Evolutionary conservation across 306 rosid genomes (phyloP).

Genomic region (Quercus aquifolioides): DNA sequence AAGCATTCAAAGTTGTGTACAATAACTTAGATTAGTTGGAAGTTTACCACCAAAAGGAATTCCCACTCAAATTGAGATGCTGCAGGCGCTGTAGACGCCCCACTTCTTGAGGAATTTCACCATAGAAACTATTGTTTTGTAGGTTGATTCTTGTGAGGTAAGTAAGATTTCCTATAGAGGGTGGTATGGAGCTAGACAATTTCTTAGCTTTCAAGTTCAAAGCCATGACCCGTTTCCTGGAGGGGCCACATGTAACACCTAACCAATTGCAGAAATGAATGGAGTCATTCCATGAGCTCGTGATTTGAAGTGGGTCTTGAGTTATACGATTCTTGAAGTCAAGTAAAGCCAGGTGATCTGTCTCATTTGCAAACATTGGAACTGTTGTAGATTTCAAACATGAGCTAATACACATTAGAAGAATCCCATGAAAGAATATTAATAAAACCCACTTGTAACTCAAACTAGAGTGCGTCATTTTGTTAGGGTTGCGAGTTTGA

Average conservation of each 20-base stretch:
- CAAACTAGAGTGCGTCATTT: neutral
- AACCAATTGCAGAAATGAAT: conserved; percentile 27
- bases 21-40: conserved; percentile 25
- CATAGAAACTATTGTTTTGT: conserved; percentile 14
- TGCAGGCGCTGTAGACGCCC: conserved; percentile 18
- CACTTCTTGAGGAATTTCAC: conserved; percentile 33
- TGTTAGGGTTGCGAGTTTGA: neutral
- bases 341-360: conserved; percentile 26
- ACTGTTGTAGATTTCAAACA: neutral
- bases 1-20: conserved; percentile 3
- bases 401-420: conserved; percentile 12
- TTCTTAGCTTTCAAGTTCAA: conserved; percentile 15
- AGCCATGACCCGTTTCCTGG: conserved; percentile 11
- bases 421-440: neutral
- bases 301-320: conserved; percentile 29
- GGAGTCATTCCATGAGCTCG: conserved; percentile 47
- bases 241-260: conserved; percentile 30
- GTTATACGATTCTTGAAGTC: conserved; percentile 27
- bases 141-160: conserved; percentile 27
- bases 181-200: conserved; percentile 23
- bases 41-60: conserved; percentile 22
- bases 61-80: conserved; percentile 12
- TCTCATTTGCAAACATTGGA: conserved; percentile 12
- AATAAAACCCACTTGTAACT: neutral
- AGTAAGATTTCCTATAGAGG: conserved; percentile 40